Evolutionary conservation across 352 stramenopile genomes (phyloP).

Genomic region (Phytophthora quininea): DNA sequence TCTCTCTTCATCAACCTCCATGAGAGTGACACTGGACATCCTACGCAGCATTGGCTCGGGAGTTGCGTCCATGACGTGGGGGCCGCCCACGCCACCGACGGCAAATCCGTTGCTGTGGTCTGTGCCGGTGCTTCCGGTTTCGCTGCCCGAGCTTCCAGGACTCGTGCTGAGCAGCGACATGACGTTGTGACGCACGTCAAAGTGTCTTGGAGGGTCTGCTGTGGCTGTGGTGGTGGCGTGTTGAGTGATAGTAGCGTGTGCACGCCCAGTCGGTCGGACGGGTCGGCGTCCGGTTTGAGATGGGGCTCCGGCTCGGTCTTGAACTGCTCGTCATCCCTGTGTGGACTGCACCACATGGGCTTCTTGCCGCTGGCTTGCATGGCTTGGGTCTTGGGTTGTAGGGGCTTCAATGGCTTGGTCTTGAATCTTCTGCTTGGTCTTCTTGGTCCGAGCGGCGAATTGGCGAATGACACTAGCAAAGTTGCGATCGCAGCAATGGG

Average conservation of each 20-base stretch:
- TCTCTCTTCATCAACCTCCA: slow-evolving; percentile 24
- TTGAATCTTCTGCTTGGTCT: slow-evolving; percentile 9
- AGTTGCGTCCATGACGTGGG: slow-evolving; percentile 19
- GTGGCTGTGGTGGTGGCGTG: slow-evolving; percentile 23
- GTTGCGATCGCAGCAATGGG: slow-evolving; percentile 14
- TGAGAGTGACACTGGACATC: slow-evolving; percentile 59
- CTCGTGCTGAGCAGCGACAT: slow-evolving; percentile 39
- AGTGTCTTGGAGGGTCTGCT: slow-evolving; percentile 27
- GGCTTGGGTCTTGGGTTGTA: slow-evolving; percentile 4
- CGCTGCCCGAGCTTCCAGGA: slow-evolving; percentile 32
- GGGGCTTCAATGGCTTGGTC: slow-evolving; percentile 6
- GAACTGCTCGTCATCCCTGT: slow-evolving; percentile 8
- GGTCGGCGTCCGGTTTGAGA: slow-evolving; percentile 21
- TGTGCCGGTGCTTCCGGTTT: slow-evolving; percentile 40
- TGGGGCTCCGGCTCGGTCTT: slow-evolving; percentile 21
- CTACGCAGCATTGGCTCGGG: slow-evolving; percentile 37
- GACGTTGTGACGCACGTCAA: slow-evolving; percentile 34
- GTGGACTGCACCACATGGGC: slow-evolving; percentile 34
- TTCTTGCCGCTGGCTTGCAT: slow-evolving; percentile 23
- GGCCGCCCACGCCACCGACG: background rate
- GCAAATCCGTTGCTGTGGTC: slow-evolving; percentile 27
- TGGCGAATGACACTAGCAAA: slow-evolving; percentile 33
- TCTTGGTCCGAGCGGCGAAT: slow-evolving; percentile 22
- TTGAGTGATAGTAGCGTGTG: slow-evolving; percentile 30
- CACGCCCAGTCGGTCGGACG: slow-evolving; percentile 17